Evolutionary conservation across 2,329 filamentous ascomycete species (phyloP).

Genomic region (Talaromyces sp.): DNA sequence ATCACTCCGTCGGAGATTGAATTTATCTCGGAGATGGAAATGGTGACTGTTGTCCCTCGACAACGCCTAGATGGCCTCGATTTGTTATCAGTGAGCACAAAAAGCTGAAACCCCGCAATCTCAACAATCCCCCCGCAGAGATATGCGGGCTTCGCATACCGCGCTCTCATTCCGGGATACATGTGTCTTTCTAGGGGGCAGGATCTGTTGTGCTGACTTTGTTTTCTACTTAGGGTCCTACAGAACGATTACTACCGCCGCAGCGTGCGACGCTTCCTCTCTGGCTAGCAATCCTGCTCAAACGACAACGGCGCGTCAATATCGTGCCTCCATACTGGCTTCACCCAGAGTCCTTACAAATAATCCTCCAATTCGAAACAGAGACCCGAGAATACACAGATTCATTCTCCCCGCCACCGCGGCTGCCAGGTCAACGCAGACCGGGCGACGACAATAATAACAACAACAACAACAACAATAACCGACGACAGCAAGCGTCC

Average conservation of each 20-base stretch:
- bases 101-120: conserved; percentile 6
- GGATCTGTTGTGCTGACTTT: neutral
- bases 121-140: conserved; percentile 1
- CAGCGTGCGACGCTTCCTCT: conserved; percentile 75
- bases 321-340: conserved; percentile 91
- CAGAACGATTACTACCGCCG: conserved; percentile 71
- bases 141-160: conserved; percentile 9
- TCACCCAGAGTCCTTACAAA: conserved; percentile 64
- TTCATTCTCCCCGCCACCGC: conserved; percentile 72
- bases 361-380: conserved; percentile 77
- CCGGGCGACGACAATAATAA: conserved; percentile 14
- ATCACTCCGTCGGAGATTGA: conserved; percentile 83
- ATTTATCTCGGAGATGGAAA: conserved; percentile 96
- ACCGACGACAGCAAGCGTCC: conserved; percentile 16
- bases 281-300: conserved; percentile 92
- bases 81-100: conserved; percentile 69
- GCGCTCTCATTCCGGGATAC: neutral
- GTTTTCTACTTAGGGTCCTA: conserved; percentile 58
- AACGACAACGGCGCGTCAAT: conserved; percentile 88
- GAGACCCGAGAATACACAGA: conserved; percentile 55
- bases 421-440: conserved; percentile 48
- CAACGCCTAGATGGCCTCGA: conserved; percentile 82
- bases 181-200: neutral
- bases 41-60: conserved; percentile 85
- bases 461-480: too few species aligned